Percentiles rank a stretch among this genome's conserved stretches.
Evolutionary conservation across 2,329 filamentous ascomycete genomes (phyloP).

Genomic region (Scytalidium sp.): DNA sequence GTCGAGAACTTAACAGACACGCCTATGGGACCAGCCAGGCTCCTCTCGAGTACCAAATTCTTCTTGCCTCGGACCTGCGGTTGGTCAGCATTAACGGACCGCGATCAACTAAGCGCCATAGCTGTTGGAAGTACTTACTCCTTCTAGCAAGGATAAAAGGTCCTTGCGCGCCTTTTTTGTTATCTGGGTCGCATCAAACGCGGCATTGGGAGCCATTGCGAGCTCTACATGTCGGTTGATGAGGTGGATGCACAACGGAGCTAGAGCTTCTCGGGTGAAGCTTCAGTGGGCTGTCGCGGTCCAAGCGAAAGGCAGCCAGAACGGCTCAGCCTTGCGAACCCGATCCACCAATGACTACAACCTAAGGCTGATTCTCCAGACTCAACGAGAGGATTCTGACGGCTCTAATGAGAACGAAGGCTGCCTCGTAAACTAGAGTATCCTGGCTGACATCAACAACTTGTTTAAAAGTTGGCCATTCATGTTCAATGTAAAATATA

Average conservation of each 20-base stretch:
- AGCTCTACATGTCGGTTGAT: slow-evolving; percentile 45
- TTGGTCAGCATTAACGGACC: not conserved
- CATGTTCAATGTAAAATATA: too few species aligned
- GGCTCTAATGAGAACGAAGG: too few species aligned
- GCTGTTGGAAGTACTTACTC: slow-evolving; percentile 65
- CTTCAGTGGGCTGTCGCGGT: not conserved
- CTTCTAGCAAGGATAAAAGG: slow-evolving; percentile 86
- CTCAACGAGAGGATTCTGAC: not conserved
- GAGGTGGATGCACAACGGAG: slow-evolving; percentile 1
- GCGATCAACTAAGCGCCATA: too few species aligned
- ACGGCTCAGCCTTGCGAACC: not conserved
- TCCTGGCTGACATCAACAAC: too few species aligned
- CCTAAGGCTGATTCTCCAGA: too few species aligned
- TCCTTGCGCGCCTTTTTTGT: slow-evolving; percentile 83
- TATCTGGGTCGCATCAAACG: slow-evolving; percentile 73
- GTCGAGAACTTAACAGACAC: slow-evolving; percentile 94
- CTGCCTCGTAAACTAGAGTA: too few species aligned
- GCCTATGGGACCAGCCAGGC: slow-evolving; percentile 83
- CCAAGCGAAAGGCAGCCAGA: not conserved
- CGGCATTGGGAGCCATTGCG: slow-evolving; percentile 66
- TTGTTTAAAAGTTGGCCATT: too few species aligned
- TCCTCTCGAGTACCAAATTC: slow-evolving; percentile 91
- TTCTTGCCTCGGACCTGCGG: slow-evolving; percentile 94
- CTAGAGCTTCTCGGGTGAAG: slow-evolving; percentile 1
- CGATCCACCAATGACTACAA: too few species aligned